phyloP scores from a whole-genome alignment of 176 grass and related monocot species.

The Eremochloa ophiuroides region DNA sequence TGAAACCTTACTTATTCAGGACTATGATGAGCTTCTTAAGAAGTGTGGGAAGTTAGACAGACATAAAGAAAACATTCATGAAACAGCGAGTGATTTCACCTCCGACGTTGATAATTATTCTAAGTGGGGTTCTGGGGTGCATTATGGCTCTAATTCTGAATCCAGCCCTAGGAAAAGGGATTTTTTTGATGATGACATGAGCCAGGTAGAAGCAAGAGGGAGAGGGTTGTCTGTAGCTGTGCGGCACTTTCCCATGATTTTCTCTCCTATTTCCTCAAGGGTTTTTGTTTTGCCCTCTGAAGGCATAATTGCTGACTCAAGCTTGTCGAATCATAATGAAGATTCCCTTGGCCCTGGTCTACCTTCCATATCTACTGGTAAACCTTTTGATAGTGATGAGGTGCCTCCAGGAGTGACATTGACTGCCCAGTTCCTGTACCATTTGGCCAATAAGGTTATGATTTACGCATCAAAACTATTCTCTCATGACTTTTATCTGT shows the following conservation, averaged over 20 bases:
- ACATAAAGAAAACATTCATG: constrained; percentile 15
- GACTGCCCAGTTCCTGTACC: constrained; percentile 89
- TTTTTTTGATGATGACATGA: constrained; percentile 43
- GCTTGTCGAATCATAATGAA: constrained; percentile 62
- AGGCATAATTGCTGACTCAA: constrained; percentile 71
- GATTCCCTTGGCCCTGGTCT: constrained; percentile 82
- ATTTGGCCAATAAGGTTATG: constrained; percentile 88
- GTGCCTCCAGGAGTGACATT: constrained; percentile 71
- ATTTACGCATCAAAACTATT: background rate
- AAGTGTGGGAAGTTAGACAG: constrained; percentile 46
- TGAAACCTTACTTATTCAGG: constrained; percentile 82
- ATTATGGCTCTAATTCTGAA: constrained; percentile 43
- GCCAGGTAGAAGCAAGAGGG: constrained; percentile 23
- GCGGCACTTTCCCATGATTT: constrained; percentile 77
- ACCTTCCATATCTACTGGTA: constrained; percentile 68
- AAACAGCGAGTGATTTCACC: constrained; percentile 28
- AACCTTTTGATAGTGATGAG: constrained; percentile 72
- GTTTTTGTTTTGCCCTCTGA: constrained; percentile 81
- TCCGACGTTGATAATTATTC: constrained; percentile 32
- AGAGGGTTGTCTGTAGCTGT: constrained; percentile 62
- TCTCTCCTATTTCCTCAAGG: constrained; percentile 81
- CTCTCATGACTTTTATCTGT: constrained; percentile 3
- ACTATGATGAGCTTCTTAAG: constrained; percentile 77
- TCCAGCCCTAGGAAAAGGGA: constrained; percentile 27
- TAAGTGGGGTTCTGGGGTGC: constrained; percentile 37